phyloP scores from a whole-genome alignment of 176 grass and related monocot species.

The Raddia distichophylla region DNA sequence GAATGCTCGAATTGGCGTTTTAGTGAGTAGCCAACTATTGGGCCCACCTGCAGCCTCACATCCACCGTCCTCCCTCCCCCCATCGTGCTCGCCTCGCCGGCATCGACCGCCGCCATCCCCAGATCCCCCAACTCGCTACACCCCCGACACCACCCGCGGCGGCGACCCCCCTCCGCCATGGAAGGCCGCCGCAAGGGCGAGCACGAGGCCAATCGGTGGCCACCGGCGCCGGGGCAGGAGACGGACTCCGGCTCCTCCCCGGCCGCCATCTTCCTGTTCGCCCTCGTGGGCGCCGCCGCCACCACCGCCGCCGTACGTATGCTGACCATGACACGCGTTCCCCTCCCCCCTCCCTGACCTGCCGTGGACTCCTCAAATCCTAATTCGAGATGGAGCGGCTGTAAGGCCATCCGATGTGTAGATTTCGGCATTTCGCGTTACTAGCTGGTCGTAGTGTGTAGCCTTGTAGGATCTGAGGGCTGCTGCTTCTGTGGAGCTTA shows the following conservation, averaged over 20 bases:
- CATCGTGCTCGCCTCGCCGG: neutral
- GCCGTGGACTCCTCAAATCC: neutral
- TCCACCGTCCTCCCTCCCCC: neutral
- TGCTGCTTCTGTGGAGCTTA: neutral
- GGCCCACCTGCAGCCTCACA: neutral
- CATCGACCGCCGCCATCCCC: neutral
- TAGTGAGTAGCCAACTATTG: neutral
- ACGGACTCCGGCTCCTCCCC: slow-evolving; percentile 32
- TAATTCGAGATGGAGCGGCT: neutral
- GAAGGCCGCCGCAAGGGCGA: slow-evolving; percentile 31
- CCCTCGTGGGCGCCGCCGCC: slow-evolving; percentile 56
- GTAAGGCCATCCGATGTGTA: neutral
- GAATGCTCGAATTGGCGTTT: neutral
- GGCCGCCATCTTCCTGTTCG: slow-evolving; percentile 43
- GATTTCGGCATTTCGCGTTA: neutral
- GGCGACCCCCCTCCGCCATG: slow-evolving; percentile 16
- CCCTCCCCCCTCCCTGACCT: neutral
- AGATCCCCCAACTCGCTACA: slow-evolving; percentile 41
- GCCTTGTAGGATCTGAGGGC: neutral
- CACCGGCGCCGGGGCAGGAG: neutral
- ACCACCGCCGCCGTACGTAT: slow-evolving; percentile 50
- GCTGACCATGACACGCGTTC: neutral
- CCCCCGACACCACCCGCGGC: neutral
- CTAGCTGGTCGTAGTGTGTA: neutral
- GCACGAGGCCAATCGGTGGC: neutral